Conservation (phyloP, 306 rosid genomes). For the Quercus ilex region DNA sequence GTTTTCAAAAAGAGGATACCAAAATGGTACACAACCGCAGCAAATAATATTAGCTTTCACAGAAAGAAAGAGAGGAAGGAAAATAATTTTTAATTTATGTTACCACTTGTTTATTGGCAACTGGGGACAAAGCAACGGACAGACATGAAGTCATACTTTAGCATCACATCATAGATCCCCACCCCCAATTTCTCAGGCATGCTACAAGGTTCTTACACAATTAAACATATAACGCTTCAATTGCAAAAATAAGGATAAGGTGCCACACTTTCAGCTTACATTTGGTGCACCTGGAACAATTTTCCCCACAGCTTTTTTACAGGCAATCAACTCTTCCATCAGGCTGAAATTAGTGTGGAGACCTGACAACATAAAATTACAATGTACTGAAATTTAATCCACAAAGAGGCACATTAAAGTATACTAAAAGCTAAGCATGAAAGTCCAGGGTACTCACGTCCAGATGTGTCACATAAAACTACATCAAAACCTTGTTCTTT, state of each 20-base stretch:
- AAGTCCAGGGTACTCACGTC: conserved; percentile 61
- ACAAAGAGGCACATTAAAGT: conserved; percentile 11
- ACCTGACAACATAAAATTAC: conserved; percentile 48
- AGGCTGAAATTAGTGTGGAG: conserved; percentile 93
- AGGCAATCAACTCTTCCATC: conserved; percentile 95
- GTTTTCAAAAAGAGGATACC: neutral
- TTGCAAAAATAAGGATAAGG: neutral
- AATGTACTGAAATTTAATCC: conserved; percentile 12
- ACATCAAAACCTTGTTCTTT: conserved; percentile 77
- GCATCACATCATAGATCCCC: neutral
- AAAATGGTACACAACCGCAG: neutral
- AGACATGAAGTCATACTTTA: neutral
- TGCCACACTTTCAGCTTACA: conserved; percentile 44
- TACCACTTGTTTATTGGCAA: neutral
- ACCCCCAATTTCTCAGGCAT: neutral
- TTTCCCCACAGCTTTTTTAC: conserved; percentile 85
- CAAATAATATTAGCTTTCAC: neutral
- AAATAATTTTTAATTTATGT: neutral
- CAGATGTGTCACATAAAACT: conserved; percentile 93
- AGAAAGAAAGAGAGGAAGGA: neutral
- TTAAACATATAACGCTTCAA: neutral
- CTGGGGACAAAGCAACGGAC: neutral
- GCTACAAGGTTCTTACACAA: conserved; percentile 14
- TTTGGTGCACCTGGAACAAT: conserved; percentile 84
- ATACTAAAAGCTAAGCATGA: conserved; percentile 11